Evolutionary conservation across 2,329 filamentous ascomycete genomes (phyloP).

Genomic region (Raffaelea ambrosiae): DNA sequence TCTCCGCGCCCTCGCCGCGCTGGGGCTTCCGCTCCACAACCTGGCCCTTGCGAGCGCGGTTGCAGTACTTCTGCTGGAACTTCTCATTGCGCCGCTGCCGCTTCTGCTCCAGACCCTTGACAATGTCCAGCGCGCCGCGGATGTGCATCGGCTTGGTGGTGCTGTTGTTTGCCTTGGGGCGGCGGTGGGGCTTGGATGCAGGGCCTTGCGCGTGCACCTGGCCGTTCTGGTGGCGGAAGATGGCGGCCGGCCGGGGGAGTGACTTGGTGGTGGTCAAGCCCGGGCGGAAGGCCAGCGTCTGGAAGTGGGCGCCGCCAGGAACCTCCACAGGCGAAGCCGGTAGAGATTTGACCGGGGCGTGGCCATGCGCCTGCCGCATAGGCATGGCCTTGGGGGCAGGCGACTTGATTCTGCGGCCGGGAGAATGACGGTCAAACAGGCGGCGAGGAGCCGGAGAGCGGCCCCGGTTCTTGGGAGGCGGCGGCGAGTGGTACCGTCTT

Average conservation of each 20-base stretch:
- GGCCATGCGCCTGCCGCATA: not conserved
- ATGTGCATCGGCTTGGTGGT: slow-evolving; percentile 46
- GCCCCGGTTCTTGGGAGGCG: slow-evolving; percentile 36
- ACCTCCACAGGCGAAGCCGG: slow-evolving; percentile 30
- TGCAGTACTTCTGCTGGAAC: slow-evolving; percentile 80
- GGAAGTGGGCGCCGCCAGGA: slow-evolving; percentile 30
- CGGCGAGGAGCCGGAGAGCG: slow-evolving; percentile 50
- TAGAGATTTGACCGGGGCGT: slow-evolving; percentile 32
- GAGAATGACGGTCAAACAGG: slow-evolving; percentile 61
- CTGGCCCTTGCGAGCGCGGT: slow-evolving; percentile 65
- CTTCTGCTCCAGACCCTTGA: slow-evolving; percentile 93
- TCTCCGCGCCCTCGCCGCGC: slow-evolving; percentile 81
- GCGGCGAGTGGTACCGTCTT: slow-evolving; percentile 51
- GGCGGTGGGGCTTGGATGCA: slow-evolving; percentile 26
- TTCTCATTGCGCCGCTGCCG: slow-evolving; percentile 89
- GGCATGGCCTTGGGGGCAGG: slow-evolving; percentile 48
- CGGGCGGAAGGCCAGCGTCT: slow-evolving; percentile 48
- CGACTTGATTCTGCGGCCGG: slow-evolving; percentile 54
- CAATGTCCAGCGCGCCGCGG: slow-evolving; percentile 93
- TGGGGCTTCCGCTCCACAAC: slow-evolving; percentile 56
- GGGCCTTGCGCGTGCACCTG: slow-evolving; percentile 15
- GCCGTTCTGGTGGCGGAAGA: slow-evolving; percentile 44
- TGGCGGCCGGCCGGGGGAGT: slow-evolving; percentile 68
- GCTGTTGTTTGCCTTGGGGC: slow-evolving; percentile 10
- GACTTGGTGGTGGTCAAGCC: slow-evolving; percentile 74